phyloP scores from a whole-genome alignment of 1,139 yeast species.

The Nakaseomyces kungkrabaensis region DNA sequence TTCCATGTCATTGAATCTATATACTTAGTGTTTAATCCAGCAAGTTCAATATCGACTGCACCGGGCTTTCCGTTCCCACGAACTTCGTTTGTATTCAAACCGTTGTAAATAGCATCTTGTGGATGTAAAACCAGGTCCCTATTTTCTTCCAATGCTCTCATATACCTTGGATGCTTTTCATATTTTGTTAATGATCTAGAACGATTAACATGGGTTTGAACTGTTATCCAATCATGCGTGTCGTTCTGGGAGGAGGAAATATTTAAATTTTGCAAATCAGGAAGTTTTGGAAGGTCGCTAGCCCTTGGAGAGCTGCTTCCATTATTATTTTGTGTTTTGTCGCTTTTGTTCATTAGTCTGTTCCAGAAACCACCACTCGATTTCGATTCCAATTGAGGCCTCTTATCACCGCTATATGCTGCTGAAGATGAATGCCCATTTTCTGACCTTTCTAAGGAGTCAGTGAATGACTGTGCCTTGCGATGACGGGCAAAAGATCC shows the following conservation, averaged over 20 bases:
- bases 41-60: slow-evolving; percentile 26
- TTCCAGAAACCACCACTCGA: slow-evolving; percentile 21
- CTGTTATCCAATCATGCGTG: slow-evolving; percentile 38
- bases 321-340: slow-evolving; percentile 17
- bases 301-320: slow-evolving; percentile 6
- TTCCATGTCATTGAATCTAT: slow-evolving; percentile 25
- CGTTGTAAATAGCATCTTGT: slow-evolving; percentile 47
- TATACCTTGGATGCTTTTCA: slow-evolving; percentile 62
- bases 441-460: slow-evolving; percentile 25
- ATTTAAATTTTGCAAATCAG: slow-evolving; percentile 21
- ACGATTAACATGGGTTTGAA: slow-evolving; percentile 56
- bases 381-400: not conserved
- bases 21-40: slow-evolving; percentile 27
- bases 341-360: slow-evolving; percentile 15
- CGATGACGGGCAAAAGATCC: slow-evolving; percentile 74
- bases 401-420: slow-evolving; percentile 1
- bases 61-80: slow-evolving; percentile 27
- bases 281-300: slow-evolving; percentile 21
- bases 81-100: slow-evolving; percentile 39
- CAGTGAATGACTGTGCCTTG: slow-evolving; percentile 36
- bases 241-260: slow-evolving; percentile 17
- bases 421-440: not conserved
- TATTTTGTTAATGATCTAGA: slow-evolving; percentile 62
- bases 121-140: slow-evolving; percentile 62
- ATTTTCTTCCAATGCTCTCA: slow-evolving; percentile 58